Evolutionary conservation across 1,284 basidiomycete species (phyloP).

Genomic region (Sanghuangporus weigelae): DNA sequence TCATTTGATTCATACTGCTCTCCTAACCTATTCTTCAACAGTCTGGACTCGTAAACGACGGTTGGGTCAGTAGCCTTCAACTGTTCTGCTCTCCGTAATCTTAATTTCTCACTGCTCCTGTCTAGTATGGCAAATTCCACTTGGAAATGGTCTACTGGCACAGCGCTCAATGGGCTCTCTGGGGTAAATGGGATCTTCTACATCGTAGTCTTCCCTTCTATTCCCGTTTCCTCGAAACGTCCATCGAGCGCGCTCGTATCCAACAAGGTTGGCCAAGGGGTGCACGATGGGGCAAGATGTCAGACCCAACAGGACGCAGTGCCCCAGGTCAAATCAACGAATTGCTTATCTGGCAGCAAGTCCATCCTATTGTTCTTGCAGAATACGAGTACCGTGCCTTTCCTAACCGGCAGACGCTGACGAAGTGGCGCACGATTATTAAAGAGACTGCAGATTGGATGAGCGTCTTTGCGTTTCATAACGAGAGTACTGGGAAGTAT

Average conservation of each 20-base stretch:
- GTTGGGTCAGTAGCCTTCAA: conserved; percentile 41
- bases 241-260: conserved; percentile 40
- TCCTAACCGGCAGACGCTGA: conserved; percentile 33
- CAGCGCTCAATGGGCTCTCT: conserved; percentile 52
- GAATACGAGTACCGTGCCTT: conserved; percentile 50
- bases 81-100: not conserved
- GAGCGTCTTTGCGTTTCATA: conserved; percentile 49
- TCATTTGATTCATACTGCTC: not conserved
- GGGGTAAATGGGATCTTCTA: conserved; percentile 55
- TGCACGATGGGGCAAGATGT: conserved; percentile 62
- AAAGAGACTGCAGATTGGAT: conserved; percentile 55
- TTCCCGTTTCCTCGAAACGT: conserved; percentile 40
- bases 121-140: conserved; percentile 50
- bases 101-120: not conserved
- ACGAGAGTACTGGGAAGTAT: conserved; percentile 40
- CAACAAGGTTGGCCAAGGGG: conserved; percentile 48
- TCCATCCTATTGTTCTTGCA: conserved; percentile 54
- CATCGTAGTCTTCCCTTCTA: conserved; percentile 40
- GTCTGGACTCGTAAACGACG: conserved; percentile 55
- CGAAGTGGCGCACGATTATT: conserved; percentile 47
- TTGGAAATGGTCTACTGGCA: conserved; percentile 65
- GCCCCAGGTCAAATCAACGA: conserved; percentile 59
- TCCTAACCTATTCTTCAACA: conserved; percentile 20
- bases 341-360: conserved; percentile 57
- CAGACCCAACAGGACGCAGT: conserved; percentile 52